Conservation (phyloP, 345 rosid genomes). For the Rhizophora mangle region DNA sequence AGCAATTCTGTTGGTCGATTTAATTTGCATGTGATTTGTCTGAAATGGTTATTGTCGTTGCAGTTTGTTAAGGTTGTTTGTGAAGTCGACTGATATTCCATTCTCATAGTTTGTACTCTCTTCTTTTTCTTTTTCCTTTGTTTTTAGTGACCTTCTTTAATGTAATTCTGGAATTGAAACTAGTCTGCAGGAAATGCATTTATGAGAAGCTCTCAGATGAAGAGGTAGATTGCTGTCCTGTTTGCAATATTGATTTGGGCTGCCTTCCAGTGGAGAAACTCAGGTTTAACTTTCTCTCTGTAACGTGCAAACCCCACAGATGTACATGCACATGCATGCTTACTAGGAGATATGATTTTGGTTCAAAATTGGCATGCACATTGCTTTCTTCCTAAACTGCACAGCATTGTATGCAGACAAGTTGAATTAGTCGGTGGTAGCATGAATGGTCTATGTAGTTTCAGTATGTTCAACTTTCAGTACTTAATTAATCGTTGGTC, state of each 20-base stretch:
- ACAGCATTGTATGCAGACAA: neutral
- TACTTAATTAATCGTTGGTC: neutral
- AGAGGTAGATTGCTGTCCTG: constrained; percentile 63
- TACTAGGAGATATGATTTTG: neutral
- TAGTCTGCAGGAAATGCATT: constrained; percentile 82
- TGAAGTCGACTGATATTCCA: neutral
- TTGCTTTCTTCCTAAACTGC: neutral
- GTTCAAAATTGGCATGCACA: neutral
- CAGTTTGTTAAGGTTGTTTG: neutral
- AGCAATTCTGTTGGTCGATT: neutral
- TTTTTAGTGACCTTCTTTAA: constrained; percentile 8
- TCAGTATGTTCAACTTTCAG: neutral
- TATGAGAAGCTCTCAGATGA: constrained; percentile 66
- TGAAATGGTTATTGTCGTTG: neutral
- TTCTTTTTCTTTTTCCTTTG: constrained; percentile 1
- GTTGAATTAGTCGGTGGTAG: neutral
- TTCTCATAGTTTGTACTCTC: no score
- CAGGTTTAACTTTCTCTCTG: constrained; percentile 33
- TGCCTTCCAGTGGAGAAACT: constrained; percentile 63
- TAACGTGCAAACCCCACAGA: neutral
- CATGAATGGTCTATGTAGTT: neutral
- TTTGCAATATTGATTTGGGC: constrained; percentile 69
- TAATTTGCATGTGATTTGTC: neutral
- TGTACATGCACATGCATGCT: neutral
- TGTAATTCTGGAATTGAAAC: constrained; percentile 17